Base-by-base conservation (phyloP, 1,139 yeast species). In the Blastobotrys serpentis region DNA sequence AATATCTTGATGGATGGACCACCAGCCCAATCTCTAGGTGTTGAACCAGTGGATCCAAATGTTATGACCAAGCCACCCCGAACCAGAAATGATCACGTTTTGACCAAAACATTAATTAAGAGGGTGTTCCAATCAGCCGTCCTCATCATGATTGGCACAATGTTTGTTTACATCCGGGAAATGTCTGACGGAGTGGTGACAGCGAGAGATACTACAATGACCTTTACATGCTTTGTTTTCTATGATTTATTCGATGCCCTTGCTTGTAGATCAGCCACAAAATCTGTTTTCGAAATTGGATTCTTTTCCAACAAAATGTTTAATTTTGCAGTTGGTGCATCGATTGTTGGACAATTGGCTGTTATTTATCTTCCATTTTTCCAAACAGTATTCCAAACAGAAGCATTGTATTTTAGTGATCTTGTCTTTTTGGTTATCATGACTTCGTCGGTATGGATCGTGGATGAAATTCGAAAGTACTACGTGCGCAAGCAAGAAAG, bases 1-100 rank as follows among this genome's bases (percentile, higher is more conserved):
- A 90, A 92, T 65, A 92, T 92, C 51, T 76, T 92, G 55, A 92
- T 92, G 98, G 98, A 92, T 70, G 98, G 98, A 0, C 98, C 98
- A 6, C 98, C 98, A 2, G 98, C 98, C 0, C 98, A 92, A 69
- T 86, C 96, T 0, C 75, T 92, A 44, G 98, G 98, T 48, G 98
- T 92, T 26, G 98, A 92, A 69, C 95, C 97, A 1, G 98, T 90
- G 19, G 98, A 90, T 64, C 88, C 86, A 54, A 95, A 84, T 64
- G 95, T 92, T 36, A 90, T 92, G 98, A 79, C 77, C 54, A 86
- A 86, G 63, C 98, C 98, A 13, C 98, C 98, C 48, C 81, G 98
- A 68, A 77, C 81, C 50, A 81, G 97, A 64, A 75, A 78, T 49
- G 97, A 89, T 56, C 83, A 82, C 58, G 92, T 92, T 48, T 72